Base-by-base conservation (phyloP, 306 rosid species). In the Ziziphus jujuba region DNA sequence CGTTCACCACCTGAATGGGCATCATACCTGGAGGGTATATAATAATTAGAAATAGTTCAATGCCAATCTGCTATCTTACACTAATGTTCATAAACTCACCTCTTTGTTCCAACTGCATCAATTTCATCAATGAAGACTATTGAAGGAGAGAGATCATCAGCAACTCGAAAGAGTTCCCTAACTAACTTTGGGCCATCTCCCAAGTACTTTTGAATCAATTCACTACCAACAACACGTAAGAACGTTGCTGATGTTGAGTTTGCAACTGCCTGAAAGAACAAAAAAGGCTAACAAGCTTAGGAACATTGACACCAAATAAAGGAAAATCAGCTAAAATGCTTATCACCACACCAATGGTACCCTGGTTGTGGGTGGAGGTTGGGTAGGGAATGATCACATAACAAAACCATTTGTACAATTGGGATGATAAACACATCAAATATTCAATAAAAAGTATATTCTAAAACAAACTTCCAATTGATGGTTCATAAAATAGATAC, bases 1-100 rank as follows among this genome's bases (percentile, higher is more conserved):
- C 99, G 95, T 64, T 93, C 99, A 70, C 99, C 99, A 57, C 99
- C 99, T 2, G 99, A 93, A 75, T 93, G 96, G 33, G 99, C 99
- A 74, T 93, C 99, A 47, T 93, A 93, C 81, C 99, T 93, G 72
- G 56, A 75, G 21, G 40, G 36, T 48, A 66, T 15, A 53, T 60
- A 62, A 51, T 16, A 24, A 60, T 65, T 55, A 72, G 70, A 58
- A 66, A 58, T 44, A 49, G 35, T 50, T 51, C 56, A 22, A 23
- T 17, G 12, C 19, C 21, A 56, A 64, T 44, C 8, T 33, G 38
- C 25, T 44, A 22, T 57, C 6, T 14, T 51, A 36, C 20, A 48
- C 50, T 35, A 36, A 33, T 56, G 45, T 34, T 49, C 72, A 63
- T 43, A 15, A 61, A 63, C 84, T 63, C 56, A 90, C 99, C 99